A percentile compares a stretch with the other conserved stretches of the same genome.
phyloP scores from a whole-genome alignment of 2,329 filamentous ascomycete genomes.

The Thelonectria olida region DNA sequence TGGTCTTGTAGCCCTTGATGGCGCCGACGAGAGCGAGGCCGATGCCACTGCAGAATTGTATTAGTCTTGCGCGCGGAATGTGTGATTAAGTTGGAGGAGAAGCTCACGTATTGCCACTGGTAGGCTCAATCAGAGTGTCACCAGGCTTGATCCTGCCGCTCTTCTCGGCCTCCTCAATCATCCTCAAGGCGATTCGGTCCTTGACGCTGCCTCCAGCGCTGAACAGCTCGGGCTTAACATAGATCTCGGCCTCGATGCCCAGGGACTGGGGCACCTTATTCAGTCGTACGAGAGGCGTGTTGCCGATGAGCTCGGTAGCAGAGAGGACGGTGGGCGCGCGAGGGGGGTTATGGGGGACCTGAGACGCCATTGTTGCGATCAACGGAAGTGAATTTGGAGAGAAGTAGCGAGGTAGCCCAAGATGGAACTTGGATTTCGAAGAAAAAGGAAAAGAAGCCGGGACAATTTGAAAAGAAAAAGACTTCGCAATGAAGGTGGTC shows the following conservation, averaged over 20 bases:
- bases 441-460: background rate
- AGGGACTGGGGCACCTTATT: constrained; percentile 93
- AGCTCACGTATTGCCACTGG: constrained; percentile 86
- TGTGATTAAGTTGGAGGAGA: constrained; percentile 24
- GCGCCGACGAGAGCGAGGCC: constrained; percentile 93
- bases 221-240: constrained; percentile 92
- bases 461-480: constrained; percentile 2
- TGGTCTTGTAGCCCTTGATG: constrained; percentile 97
- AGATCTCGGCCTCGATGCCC: constrained; percentile 88
- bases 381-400: background rate
- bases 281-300: constrained; percentile 92
- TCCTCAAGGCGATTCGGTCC: constrained; percentile 93
- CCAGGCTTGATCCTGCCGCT: constrained; percentile 94
- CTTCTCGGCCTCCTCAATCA: constrained; percentile 96
- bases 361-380: constrained; percentile 34
- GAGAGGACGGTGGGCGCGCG: constrained; percentile 59
- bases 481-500: background rate
- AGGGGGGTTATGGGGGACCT: constrained; percentile 45
- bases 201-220: constrained; percentile 95
- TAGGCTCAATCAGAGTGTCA: constrained; percentile 97
- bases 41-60: constrained; percentile 69
- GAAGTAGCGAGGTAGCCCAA: background rate
- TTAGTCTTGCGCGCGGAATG: constrained; percentile 34
- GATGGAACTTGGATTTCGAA: background rate
- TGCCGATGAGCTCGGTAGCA: constrained; percentile 89